Evolutionary conservation across 2,329 filamentous ascomycete species (phyloP).

Genomic region (Hypoxylon sp.): DNA sequence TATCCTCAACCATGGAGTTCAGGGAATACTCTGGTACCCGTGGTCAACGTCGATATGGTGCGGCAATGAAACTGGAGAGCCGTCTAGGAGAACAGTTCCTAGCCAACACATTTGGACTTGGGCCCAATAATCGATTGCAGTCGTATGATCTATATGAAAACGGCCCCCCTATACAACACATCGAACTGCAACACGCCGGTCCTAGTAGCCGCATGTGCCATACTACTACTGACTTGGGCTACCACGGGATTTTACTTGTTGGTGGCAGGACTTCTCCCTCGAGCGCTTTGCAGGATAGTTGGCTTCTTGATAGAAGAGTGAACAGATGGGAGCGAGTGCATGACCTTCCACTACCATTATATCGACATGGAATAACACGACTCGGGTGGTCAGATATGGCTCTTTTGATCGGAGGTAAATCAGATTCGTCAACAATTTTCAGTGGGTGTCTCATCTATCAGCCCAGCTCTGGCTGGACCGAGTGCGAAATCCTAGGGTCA

Average conservation of each 20-base stretch:
- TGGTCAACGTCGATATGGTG: slow-evolving; percentile 71
- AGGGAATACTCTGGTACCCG: slow-evolving; percentile 55
- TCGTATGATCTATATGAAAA: slow-evolving; percentile 64
- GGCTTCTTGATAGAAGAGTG: slow-evolving; percentile 71
- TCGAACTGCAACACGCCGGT: slow-evolving; percentile 47
- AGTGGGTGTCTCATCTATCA: slow-evolving; percentile 66
- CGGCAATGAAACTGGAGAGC: slow-evolving; percentile 59
- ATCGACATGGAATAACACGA: slow-evolving; percentile 76
- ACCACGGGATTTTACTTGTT: slow-evolving; percentile 71
- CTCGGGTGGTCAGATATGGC: slow-evolving; percentile 63
- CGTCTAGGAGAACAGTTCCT: slow-evolving; percentile 59
- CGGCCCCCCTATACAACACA: slow-evolving; percentile 47
- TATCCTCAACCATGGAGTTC: slow-evolving; percentile 48
- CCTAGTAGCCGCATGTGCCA: slow-evolving; percentile 76
- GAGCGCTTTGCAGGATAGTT: slow-evolving; percentile 77
- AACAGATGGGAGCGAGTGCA: slow-evolving; percentile 72
- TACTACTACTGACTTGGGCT: slow-evolving; percentile 75
- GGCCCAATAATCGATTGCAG: slow-evolving; percentile 58
- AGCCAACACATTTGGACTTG: slow-evolving; percentile 60
- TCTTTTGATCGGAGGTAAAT: slow-evolving; percentile 74
- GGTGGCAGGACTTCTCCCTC: slow-evolving; percentile 85
- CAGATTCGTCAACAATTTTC: slow-evolving; percentile 61
- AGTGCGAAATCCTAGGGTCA: slow-evolving; percentile 55
- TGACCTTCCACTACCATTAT: slow-evolving; percentile 77
- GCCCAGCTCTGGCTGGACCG: slow-evolving; percentile 61